phyloP scores from a whole-genome alignment of 768 basidiomycete species.

The Suillus subalutaceus region DNA sequence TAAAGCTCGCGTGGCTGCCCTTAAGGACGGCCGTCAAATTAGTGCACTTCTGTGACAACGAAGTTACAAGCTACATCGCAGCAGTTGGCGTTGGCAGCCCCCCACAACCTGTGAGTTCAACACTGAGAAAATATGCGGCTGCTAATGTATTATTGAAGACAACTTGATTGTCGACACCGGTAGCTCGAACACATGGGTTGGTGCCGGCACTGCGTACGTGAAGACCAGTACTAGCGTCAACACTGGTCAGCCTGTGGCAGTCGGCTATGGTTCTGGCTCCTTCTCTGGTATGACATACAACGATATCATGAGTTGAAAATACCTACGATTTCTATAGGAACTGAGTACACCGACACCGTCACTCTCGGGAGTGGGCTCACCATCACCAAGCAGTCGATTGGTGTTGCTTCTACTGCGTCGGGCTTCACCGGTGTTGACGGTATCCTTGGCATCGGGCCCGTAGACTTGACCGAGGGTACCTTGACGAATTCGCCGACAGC shows the following conservation, averaged over 20 bases:
- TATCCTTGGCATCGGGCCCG: constrained; percentile 69
- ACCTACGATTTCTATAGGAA: constrained; percentile 29
- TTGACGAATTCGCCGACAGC: constrained; percentile 4
- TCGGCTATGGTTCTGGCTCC: constrained; percentile 62
- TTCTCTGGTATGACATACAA: constrained; percentile 48
- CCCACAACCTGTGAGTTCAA: constrained; percentile 48
- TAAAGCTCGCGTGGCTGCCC: constrained; percentile 45
- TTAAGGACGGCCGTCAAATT: constrained; percentile 8
- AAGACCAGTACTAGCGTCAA: constrained; percentile 50
- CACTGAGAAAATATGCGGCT: not conserved
- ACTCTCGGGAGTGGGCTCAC: constrained; percentile 51
- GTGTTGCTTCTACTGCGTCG: constrained; percentile 52
- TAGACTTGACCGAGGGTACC: constrained; percentile 50
- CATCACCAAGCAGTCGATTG: constrained; percentile 62
- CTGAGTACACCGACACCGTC: constrained; percentile 55
- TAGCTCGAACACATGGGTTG: constrained; percentile 78
- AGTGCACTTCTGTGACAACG: constrained; percentile 41
- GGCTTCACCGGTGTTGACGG: constrained; percentile 60
- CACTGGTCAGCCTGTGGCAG: constrained; percentile 51
- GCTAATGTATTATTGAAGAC: constrained; percentile 37
- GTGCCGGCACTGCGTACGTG: constrained; percentile 50
- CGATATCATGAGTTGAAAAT: not conserved
- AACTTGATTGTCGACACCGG: constrained; percentile 58
- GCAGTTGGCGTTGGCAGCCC: constrained; percentile 58
- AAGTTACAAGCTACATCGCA: constrained; percentile 34